Conservation (phyloP, 2,329 filamentous ascomycete genomes). For the Zymoseptoria ardabiliae region DNA sequence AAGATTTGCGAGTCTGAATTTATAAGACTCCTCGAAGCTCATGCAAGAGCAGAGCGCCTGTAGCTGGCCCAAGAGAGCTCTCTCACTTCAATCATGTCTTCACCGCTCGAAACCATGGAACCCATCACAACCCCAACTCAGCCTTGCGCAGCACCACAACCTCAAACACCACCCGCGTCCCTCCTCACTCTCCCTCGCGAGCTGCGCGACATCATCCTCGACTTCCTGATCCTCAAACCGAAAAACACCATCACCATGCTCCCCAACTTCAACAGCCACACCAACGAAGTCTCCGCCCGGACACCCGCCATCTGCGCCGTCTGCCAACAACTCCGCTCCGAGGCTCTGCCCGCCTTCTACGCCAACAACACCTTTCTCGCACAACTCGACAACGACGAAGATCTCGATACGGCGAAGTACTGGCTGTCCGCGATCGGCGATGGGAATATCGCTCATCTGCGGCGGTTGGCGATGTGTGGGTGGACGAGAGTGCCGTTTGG, state of each 20-base stretch:
- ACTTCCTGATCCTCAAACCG: constrained; percentile 14
- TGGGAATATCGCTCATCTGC: constrained; percentile 13
- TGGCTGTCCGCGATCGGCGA: constrained; percentile 19
- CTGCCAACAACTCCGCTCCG: constrained; percentile 17
- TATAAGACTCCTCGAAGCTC: background rate
- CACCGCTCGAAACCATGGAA: background rate
- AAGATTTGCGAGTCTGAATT: background rate
- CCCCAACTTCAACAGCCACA: constrained; percentile 12
- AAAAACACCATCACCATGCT: constrained; percentile 20
- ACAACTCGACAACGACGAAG: constrained; percentile 14
- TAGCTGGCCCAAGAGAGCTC: background rate
- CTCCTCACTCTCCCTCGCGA: constrained; percentile 22
- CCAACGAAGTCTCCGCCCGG: constrained; percentile 13
- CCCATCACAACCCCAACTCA: background rate
- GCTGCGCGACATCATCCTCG: constrained; percentile 21
- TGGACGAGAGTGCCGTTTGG: constrained; percentile 20
- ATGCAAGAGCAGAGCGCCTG: background rate
- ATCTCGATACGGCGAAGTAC: constrained; percentile 13
- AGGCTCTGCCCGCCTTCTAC: constrained; percentile 21
- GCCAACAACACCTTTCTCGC: constrained; percentile 20
- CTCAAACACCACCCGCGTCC: background rate
- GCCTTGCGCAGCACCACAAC: background rate
- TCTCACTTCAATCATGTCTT: background rate
- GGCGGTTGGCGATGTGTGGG: constrained; percentile 15
- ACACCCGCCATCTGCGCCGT: constrained; percentile 17